Percentiles rank a stretch among this genome's conserved stretches.
These are phyloP conservation scores for Fagus sylvatica DNA, from an alignment of 306 rosid species.

Conservation along the genomic window DNA sequence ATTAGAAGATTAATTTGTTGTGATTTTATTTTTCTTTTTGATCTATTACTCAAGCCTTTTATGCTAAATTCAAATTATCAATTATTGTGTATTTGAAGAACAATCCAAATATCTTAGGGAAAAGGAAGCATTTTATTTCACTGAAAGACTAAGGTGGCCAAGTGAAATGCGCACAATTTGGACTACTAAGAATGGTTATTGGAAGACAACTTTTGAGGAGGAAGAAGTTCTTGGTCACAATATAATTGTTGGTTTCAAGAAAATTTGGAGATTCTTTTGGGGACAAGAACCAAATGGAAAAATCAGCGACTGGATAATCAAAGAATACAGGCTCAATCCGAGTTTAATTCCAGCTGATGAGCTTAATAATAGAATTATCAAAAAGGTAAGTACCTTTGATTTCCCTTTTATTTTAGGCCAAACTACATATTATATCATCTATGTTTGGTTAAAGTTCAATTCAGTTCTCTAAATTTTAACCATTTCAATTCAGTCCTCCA, in stretches of 20 bases:
- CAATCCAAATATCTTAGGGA: not conserved
- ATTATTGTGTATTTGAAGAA: not conserved
- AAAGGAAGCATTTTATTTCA: not conserved
- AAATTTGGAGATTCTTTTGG: not conserved
- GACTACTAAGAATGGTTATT: not conserved
- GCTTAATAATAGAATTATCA: not conserved
- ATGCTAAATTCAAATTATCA: not conserved
- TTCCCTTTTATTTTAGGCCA: no score
- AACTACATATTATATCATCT: no score
- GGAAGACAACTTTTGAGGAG: not conserved
- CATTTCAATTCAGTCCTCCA: no score
- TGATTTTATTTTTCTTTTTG: no score
- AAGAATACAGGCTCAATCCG: not conserved
- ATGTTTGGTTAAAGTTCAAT: no score
- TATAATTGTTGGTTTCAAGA: not conserved
- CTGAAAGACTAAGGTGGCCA: not conserved
- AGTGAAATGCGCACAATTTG: not conserved
- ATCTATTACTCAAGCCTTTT: no score
- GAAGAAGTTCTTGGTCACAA: not conserved
- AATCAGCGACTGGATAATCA: not conserved
- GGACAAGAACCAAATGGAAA: not conserved
- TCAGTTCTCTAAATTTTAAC: no score
- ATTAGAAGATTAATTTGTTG: no score
- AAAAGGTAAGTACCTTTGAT: not conserved
- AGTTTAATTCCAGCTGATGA: not conserved